These are phyloP conservation scores for Alternaria rosae DNA, from an alignment of 2,329 filamentous ascomycete species.

Conservation along the genomic window DNA sequence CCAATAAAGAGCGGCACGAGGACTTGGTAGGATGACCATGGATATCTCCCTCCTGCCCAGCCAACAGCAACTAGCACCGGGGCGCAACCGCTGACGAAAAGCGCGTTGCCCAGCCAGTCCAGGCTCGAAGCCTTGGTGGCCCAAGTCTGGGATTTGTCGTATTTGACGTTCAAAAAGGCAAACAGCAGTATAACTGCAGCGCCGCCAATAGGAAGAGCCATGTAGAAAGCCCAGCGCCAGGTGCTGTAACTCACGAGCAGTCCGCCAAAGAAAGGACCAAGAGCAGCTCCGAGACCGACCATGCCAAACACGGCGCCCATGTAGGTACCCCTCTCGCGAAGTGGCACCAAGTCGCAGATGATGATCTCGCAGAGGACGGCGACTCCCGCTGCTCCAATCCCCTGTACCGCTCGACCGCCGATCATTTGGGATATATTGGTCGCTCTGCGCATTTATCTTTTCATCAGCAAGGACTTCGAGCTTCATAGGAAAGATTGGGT, in stretches of 20 bases:
- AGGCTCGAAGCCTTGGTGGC: not conserved
- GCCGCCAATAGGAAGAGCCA: conserved; percentile 34
- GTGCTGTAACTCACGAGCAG: conserved; percentile 29
- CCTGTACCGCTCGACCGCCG: not conserved
- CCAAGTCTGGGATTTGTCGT: not conserved
- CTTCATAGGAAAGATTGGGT: not conserved
- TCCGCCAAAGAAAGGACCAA: conserved; percentile 27
- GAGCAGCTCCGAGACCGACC: conserved; percentile 12
- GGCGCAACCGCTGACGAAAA: not conserved
- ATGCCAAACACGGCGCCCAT: conserved; percentile 19
- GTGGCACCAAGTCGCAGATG: not conserved
- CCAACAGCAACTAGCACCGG: not conserved
- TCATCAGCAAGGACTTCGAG: not conserved
- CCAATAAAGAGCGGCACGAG: not conserved
- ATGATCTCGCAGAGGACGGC: not conserved
- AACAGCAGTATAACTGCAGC: not conserved
- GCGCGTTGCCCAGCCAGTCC: not conserved
- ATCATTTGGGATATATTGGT: not conserved
- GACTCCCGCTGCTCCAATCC: not conserved
- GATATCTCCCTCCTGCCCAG: not conserved
- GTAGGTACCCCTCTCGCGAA: conserved; percentile 43
- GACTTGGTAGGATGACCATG: not conserved
- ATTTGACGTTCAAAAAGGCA: conserved; percentile 16
- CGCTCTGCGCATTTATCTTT: not conserved
- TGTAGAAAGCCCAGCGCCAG: conserved; percentile 57